A percentile compares a stretch with the other conserved stretches of the same genome.
Conservation (phyloP, 768 basidiomycete species). For the Daedalea quercina region DNA sequence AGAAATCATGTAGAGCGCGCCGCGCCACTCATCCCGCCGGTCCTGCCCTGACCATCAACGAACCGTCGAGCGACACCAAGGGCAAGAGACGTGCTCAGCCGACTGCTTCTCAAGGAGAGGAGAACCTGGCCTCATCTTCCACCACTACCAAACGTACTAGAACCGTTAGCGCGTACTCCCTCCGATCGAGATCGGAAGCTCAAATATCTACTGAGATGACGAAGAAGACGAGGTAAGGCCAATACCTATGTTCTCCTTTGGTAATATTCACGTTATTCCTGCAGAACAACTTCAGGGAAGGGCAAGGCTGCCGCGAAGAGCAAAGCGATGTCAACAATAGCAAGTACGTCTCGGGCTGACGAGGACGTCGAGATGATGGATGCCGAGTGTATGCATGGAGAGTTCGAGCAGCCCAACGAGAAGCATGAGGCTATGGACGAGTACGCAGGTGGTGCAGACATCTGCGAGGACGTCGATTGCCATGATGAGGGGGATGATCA, state of each 20-base stretch:
- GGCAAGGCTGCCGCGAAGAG: slow-evolving; percentile 40
- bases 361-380: slow-evolving; percentile 78
- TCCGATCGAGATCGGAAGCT: slow-evolving; percentile 50
- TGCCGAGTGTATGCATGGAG: slow-evolving; percentile 45
- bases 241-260: background rate
- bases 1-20: slow-evolving; percentile 41
- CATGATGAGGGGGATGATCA: slow-evolving; percentile 43
- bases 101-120: slow-evolving; percentile 60
- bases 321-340: slow-evolving; percentile 37
- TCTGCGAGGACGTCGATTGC: slow-evolving; percentile 34
- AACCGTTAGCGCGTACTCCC: slow-evolving; percentile 50
- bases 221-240: slow-evolving; percentile 60
- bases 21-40: slow-evolving; percentile 43
- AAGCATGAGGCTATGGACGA: slow-evolving; percentile 40
- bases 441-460: slow-evolving; percentile 38
- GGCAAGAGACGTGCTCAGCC: slow-evolving; percentile 93
- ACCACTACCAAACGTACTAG: slow-evolving; percentile 58
- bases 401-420: slow-evolving; percentile 40
- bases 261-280: slow-evolving; percentile 24
- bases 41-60: slow-evolving; percentile 59
- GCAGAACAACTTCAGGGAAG: slow-evolving; percentile 37
- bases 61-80: slow-evolving; percentile 68
- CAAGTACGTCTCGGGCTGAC: slow-evolving; percentile 57
- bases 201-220: slow-evolving; percentile 54
- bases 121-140: slow-evolving; percentile 32